Evolutionary conservation across 306 rosid genomes (phyloP).

Genomic region (Gastrolobium villosum): DNA sequence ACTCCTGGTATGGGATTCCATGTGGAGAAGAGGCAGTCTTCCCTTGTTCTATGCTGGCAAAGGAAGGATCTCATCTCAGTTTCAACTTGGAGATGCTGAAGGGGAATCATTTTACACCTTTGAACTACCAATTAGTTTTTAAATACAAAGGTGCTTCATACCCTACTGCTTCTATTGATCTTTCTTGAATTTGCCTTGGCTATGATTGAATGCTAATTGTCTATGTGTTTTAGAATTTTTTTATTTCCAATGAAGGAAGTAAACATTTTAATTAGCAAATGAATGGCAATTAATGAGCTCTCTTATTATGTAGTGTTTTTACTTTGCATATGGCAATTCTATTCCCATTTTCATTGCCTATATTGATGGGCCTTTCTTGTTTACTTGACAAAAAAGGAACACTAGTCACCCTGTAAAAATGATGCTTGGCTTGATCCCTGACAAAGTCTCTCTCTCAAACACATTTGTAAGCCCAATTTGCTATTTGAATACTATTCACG

Average conservation of each 20-base stretch:
- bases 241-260: slow-evolving; percentile 67
- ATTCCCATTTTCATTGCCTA: slow-evolving; percentile 11
- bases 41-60: slow-evolving; percentile 87
- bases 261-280: slow-evolving; percentile 60
- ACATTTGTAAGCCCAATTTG: slow-evolving; percentile 9
- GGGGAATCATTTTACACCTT: slow-evolving; percentile 48
- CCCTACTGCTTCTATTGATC: slow-evolving; percentile 58
- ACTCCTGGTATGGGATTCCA: slow-evolving; percentile 79
- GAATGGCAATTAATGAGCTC: slow-evolving; percentile 67
- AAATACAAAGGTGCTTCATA: slow-evolving; percentile 66
- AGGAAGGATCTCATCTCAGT: slow-evolving; percentile 77
- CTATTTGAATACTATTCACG: slow-evolving; percentile 20
- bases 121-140: slow-evolving; percentile 56
- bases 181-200: slow-evolving; percentile 51
- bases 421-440: slow-evolving; percentile 30
- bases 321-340: slow-evolving; percentile 46
- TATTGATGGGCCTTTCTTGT: slow-evolving; percentile 48
- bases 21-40: slow-evolving; percentile 76
- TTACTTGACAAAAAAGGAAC: slow-evolving; percentile 40
- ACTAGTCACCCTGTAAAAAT: slow-evolving; percentile 24
- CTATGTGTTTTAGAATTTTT: slow-evolving; percentile 68
- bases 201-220: slow-evolving; percentile 74
- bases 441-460: slow-evolving; percentile 30
- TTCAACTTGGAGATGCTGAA: slow-evolving; percentile 88
- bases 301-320: slow-evolving; percentile 45